phyloP scores from a whole-genome alignment of 331 rosid species.

The Phaseolus coccineus region DNA sequence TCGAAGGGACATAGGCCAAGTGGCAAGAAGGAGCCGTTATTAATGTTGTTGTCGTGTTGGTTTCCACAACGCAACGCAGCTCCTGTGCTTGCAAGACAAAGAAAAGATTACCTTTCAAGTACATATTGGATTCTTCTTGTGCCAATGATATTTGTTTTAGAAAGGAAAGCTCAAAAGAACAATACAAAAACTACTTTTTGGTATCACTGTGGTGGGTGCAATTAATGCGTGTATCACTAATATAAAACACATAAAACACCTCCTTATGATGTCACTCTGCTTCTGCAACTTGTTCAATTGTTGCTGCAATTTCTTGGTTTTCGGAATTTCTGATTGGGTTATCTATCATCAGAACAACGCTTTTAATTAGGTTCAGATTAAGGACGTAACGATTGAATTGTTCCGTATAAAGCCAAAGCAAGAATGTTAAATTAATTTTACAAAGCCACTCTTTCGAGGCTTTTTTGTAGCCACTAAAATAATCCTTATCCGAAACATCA shows the following conservation, averaged over 20 bases:
- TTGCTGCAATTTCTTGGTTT: not conserved
- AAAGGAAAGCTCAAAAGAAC: not conserved
- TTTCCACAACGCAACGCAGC: not conserved
- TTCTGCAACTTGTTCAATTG: not conserved
- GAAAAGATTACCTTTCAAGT: not conserved
- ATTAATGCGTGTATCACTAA: too few relatives aligned
- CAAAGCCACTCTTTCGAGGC: slow-evolving; percentile 11
- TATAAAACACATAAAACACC: too few relatives aligned
- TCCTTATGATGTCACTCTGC: not conserved
- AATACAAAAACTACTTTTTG: not conserved
- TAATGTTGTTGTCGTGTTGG: slow-evolving; percentile 16
- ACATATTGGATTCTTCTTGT: not conserved
- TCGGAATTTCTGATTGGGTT: not conserved
- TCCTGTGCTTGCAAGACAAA: slow-evolving; percentile 31
- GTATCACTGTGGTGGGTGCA: not conserved
- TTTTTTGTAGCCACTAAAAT: slow-evolving; percentile 2
- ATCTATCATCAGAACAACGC: not conserved
- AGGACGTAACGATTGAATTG: not conserved
- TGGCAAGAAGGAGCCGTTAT: not conserved
- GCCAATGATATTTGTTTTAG: not conserved
- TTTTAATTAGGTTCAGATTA: not conserved
- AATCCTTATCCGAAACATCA: slow-evolving; percentile 35
- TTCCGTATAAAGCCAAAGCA: not conserved
- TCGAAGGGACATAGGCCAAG: not conserved
- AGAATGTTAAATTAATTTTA: not conserved